A percentile compares a stretch with the other conserved stretches of the same genome.
phyloP scores from a whole-genome alignment of 495 filamentous ascomycete genomes.

The Tuber umbilicatum region DNA sequence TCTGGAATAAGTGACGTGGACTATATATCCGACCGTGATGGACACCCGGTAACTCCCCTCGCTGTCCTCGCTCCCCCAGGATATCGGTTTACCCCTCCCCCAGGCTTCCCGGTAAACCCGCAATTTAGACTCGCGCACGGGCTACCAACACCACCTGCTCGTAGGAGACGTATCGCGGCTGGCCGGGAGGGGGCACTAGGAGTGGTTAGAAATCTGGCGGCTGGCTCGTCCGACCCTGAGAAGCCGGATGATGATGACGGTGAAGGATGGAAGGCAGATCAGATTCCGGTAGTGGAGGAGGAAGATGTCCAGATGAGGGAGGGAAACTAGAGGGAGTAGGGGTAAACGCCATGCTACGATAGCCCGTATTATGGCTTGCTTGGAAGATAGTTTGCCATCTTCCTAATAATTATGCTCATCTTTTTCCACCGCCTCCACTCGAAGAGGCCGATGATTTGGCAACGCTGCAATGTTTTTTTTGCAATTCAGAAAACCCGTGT shows the following conservation, averaged over 20 bases:
- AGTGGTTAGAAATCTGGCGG: not conserved
- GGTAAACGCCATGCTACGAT: not conserved
- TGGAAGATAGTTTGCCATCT: not conserved
- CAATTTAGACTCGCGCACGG: slow-evolving; percentile 2
- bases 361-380: not conserved
- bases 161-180: not conserved
- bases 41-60: slow-evolving; percentile 31
- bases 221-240: not conserved
- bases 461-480: not conserved
- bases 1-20: slow-evolving; percentile 27
- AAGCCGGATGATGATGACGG: not conserved
- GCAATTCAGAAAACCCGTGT: not conserved
- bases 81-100: slow-evolving; percentile 31
- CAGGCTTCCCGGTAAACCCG: slow-evolving; percentile 7
- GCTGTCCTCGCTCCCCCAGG: slow-evolving; percentile 25
- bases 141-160: not conserved
- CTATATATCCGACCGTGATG: slow-evolving; percentile 32
- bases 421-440: not conserved
- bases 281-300: not conserved
- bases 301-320: not conserved
- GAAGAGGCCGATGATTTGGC: not conserved
- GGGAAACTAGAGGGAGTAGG: not conserved
- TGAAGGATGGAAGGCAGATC: not conserved
- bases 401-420: not conserved
- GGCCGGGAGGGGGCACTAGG: not conserved